These are phyloP conservation scores for Cryptomeria japonica DNA, from an alignment of 75 land plant genomes.

Conservation along the genomic window DNA sequence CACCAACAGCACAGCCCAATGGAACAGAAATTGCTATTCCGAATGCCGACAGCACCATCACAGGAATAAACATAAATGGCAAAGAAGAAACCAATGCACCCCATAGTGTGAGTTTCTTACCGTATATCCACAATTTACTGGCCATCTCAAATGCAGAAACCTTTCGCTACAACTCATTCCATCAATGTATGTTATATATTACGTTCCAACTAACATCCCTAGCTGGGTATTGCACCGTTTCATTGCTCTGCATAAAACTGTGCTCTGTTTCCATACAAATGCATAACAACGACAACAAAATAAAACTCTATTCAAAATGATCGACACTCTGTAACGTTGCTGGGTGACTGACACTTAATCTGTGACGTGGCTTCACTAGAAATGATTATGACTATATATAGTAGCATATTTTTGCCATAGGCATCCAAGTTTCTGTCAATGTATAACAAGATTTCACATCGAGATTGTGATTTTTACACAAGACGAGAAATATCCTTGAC, in stretches of 20 bases:
- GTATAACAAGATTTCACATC: too few species aligned
- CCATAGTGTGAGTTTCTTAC: slow-evolving; percentile 8
- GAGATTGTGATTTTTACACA: too few species aligned
- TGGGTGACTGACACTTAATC: background rate
- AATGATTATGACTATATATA: too few species aligned
- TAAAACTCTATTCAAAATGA: background rate
- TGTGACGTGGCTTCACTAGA: background rate
- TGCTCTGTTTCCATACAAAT: background rate
- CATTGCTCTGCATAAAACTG: background rate
- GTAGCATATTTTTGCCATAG: too few species aligned
- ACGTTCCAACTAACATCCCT: background rate
- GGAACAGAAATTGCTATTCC: background rate
- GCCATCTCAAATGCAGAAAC: background rate
- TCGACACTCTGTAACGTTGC: background rate
- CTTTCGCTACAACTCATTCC: background rate
- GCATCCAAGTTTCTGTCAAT: too few species aligned
- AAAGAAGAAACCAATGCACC: background rate
- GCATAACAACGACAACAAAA: background rate
- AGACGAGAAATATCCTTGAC: too few species aligned
- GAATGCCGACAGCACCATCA: background rate
- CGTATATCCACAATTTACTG: background rate
- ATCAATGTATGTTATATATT: background rate
- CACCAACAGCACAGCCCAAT: slow-evolving; percentile 1
- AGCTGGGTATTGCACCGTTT: background rate
- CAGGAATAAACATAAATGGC: background rate